phyloP scores from a whole-genome alignment of 2,329 filamentous ascomycete species.

The Dothistroma septosporum region DNA sequence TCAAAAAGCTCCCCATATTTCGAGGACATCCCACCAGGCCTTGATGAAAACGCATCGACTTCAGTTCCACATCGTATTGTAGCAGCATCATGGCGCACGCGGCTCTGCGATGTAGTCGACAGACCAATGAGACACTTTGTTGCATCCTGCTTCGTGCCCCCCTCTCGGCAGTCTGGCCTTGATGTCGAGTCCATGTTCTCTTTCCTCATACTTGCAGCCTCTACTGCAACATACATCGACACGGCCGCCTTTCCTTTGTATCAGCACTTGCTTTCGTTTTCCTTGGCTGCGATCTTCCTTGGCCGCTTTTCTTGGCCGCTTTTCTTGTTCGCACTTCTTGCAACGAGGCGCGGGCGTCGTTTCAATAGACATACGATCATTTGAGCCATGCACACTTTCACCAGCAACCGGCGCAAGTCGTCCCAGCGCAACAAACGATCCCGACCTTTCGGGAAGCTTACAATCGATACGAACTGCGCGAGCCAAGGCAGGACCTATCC shows the following conservation, averaged over 20 bases:
- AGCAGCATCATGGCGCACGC: constrained; percentile 5
- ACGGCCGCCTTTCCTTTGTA: constrained; percentile 8
- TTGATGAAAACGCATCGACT: background rate
- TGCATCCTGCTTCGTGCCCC: constrained; percentile 2
- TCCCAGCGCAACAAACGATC: constrained; percentile 4
- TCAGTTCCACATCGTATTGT: constrained; percentile 8
- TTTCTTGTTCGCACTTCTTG: background rate
- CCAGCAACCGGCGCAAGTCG: constrained; percentile 6
- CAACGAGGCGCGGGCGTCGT: constrained; percentile 7
- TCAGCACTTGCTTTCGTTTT: background rate
- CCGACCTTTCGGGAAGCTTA: constrained; percentile 19
- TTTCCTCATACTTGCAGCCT: background rate
- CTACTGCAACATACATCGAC: background rate
- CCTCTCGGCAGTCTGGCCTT: background rate
- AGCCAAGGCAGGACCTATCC: constrained; percentile 43
- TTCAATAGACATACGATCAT: background rate
- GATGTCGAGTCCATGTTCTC: constrained; percentile 5
- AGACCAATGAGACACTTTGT: constrained; percentile 11
- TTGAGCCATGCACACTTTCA: constrained; percentile 3
- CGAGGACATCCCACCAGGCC: background rate
- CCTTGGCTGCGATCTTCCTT: background rate
- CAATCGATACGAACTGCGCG: constrained; percentile 66
- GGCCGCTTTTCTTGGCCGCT: background rate
- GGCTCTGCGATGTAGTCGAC: background rate
- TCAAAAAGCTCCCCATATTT: background rate